Evolutionary conservation across 306 rosid genomes (phyloP), one percentile per base, ranked within the genome.

Genomic region (Lagenaria siceraria): DNA sequence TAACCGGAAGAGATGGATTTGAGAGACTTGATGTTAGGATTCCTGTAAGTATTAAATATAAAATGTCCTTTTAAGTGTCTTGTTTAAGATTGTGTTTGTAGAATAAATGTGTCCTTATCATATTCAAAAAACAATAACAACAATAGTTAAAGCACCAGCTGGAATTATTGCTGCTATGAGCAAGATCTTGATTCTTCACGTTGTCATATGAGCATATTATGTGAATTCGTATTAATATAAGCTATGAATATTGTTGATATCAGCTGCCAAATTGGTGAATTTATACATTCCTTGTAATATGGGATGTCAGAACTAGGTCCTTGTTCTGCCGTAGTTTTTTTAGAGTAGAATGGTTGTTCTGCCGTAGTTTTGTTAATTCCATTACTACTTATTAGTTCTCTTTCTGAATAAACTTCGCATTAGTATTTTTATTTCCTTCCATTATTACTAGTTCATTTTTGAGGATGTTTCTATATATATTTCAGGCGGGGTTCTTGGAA

Each of bases 401-500:
- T 15, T 29, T 61, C 68, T 29, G 10, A 29, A 14, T n/a, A 27
- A 61, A 29, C 10, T 61, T 61, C 21, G 1, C 11, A 17, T 29
- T 29, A 61, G 3, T 61, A 8, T 27, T 15, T 13, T 15, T 21
- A 1, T 61, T 62, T 81, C 77, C 42, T 29, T 61, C 22, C 68
- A 15, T 29, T 61, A 29, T 61, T 29, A 25, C n/a, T 27, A 13
- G 68, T 29, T 29, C 71, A 53, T 77, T 74, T 48, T 40, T 71
- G 58, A 71, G 31, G 46, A 63, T 71, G 58, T 2, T 46, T 78
- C 77, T 64, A 58, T 48, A 80, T 59, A 78, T 59, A 49, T 70
- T 51, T 40, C 91, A 94, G 98, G 98, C 98, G 75, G 98, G 98
- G 81, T 94, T 94, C 88, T 87, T 90, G 89, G 97, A 92, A 7